Evolutionary conservation across 345 rosid species (phyloP), one percentile per base, ranked within the genome.

Genomic region (Zanthoxylum bungeanum): DNA sequence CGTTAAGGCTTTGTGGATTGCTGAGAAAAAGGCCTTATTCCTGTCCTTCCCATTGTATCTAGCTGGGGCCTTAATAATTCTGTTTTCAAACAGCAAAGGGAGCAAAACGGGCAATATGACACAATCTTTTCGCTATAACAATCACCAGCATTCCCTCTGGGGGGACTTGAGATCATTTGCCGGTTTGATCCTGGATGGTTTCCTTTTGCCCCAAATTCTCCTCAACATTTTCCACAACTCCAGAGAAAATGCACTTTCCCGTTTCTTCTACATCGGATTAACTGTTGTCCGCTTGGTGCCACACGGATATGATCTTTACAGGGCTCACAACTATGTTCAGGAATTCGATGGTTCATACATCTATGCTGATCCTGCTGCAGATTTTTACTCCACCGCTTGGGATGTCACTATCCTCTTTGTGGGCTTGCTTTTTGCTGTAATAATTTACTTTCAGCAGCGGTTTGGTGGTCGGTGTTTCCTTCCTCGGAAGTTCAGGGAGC

Each of bases 261-360:
- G 44, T 60, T 2, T 70, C 5, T 85, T 84, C 59, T 84, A 77
- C 64, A 16, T 73, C 4, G 88, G 86, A 34, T 75, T 73, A 3
- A 77, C 88, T 51, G 9, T 83, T 30, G 44, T 84, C 22, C 82
- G 81, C 31, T 7, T 82, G 30, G 42, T 81, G 1, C 87, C 93
- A 2, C 90, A 88, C 11, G 88, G 75, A 9, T 84, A 84, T 69
- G 85, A 85, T 66, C 78, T 88, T n/a, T 85, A 75, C 70, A 64
- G 83, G 71, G 74, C 68, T 5, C 83, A 65, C 60, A 77, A 31
- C 56, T 64, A 51, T 21, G 65, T 4, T 17, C 37, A 65, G 11
- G 56, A 51, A 16, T 64, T 75, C 19, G 56, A 74, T 12, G 49
- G 76, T 22, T 75, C 79, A n/a, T 85, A 82, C 75, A 62, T 77